These are phyloP conservation scores for Corymbia calophylla DNA, from an alignment of 441 rosid genomes.

Conservation along the genomic window DNA sequence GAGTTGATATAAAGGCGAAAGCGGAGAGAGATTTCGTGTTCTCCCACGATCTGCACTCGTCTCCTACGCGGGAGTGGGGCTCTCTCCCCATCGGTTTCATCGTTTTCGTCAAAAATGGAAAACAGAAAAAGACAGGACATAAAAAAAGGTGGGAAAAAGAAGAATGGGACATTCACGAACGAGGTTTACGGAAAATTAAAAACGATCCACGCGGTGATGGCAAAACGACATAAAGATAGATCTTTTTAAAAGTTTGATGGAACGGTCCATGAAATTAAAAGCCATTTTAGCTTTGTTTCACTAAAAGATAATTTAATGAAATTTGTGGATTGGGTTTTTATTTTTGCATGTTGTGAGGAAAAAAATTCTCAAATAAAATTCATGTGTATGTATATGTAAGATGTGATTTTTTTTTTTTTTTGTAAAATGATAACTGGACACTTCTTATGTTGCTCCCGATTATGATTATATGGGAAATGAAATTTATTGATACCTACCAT, in stretches of 20 bases:
- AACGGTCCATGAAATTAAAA: background rate
- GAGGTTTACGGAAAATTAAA: background rate
- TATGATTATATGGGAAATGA: background rate
- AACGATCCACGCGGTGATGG: background rate
- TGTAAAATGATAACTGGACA: background rate
- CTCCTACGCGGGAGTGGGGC: background rate
- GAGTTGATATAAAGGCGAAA: background rate
- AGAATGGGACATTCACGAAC: background rate
- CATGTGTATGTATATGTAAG: background rate
- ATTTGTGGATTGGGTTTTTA: background rate
- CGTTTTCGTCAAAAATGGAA: background rate
- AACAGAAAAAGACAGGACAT: background rate
- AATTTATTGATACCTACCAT: background rate
- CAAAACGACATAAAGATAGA: background rate
- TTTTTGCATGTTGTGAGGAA: background rate
- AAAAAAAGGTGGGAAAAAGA: background rate
- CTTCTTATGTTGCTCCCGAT: background rate
- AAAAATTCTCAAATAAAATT: background rate
- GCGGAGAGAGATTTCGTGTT: background rate
- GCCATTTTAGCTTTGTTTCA: background rate
- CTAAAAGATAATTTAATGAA: background rate
- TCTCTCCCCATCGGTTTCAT: background rate
- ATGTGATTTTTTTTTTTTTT: background rate
- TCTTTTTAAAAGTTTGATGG: background rate
- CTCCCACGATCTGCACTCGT: constrained; percentile 3